Evolutionary conservation across 768 basidiomycete species (phyloP), one percentile per base, ranked within the genome.

Genomic region (Russula sp.): DNA sequence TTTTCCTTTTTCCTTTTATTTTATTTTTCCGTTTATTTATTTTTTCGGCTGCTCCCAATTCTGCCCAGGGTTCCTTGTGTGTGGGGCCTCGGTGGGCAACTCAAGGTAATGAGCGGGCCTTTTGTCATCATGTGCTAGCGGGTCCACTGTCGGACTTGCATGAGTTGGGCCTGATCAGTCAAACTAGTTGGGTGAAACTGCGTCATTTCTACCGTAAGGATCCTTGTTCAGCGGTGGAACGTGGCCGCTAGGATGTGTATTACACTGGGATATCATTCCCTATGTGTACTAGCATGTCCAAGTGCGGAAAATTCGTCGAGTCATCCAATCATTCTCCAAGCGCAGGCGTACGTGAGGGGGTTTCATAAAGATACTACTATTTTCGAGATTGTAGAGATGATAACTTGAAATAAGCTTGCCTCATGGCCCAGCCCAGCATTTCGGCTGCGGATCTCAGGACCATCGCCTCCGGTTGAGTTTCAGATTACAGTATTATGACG

Each of bases 131-230:
- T 31, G 37, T 49, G 45, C 7, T 40, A 20, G 57, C 22, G 27
- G 48, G 27, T 27, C 27, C 27, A 27, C 27, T 27, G 13, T 47
- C 44, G 27, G 20, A 40, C 40, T 40, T 40, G 45, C 2, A 1
- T 7, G n/a, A 47, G 45, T 20, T 20, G 9, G 40, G 27, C 27
- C 40, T 40, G 27, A 18, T 55, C 39, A 7, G 39, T 22, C 44
- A 7, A 57, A 47, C 20, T 2, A 13, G n/a, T 27, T 47, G 32
- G 32, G 40, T 32, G 16, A 27, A 14, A 8, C n/a, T 47, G 59
- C 34, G 44, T 60, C 59, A 53, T 53, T 51, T 11, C 35, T 58
- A 10, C 27, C 57, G 48, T 51, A 59, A 59, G 34, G 18, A 37
- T 55, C 44, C n/a, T 39, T 27, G 35, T 35, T 18, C n/a, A 6